phyloP scores from a whole-genome alignment of 495 filamentous ascomycete species.

The Penicillium chermesinum region DNA sequence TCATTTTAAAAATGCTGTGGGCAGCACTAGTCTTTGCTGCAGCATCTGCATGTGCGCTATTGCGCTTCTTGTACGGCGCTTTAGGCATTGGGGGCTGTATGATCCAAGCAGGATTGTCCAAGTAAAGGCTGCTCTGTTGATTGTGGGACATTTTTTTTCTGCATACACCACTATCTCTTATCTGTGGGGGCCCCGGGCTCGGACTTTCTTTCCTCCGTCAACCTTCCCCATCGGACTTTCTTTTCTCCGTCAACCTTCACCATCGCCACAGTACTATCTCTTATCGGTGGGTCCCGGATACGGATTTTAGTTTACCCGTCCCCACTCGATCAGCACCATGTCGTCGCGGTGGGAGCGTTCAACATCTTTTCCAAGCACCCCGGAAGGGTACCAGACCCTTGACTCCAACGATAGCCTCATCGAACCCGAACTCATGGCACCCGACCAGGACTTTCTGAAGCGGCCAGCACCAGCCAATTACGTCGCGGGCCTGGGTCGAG shows the following conservation, averaged over 20 bases:
- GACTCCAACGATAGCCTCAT: constrained; percentile 4
- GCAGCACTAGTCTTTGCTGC: constrained; percentile 49
- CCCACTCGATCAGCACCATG: no score
- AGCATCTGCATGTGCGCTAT: constrained; percentile 39
- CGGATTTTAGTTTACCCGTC: no score
- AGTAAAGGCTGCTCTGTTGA: background rate
- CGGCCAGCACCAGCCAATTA: constrained; percentile 96
- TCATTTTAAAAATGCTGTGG: constrained; percentile 86
- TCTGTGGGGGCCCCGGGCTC: constrained; percentile 18
- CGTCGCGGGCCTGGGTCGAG: constrained; percentile 94
- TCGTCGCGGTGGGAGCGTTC: no score
- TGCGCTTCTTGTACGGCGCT: constrained; percentile 52
- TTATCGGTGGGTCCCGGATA: no score
- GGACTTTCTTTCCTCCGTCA: constrained; percentile 25
- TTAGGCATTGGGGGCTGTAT: constrained; percentile 32
- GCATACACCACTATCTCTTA: constrained; percentile 30
- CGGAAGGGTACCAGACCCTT: no score
- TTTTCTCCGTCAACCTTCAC: no score
- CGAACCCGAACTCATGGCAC: no score
- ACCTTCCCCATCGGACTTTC: constrained; percentile 6
- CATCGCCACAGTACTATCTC: no score
- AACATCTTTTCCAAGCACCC: no score
- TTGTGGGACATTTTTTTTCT: constrained; percentile 24
- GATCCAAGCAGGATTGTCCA: background rate
- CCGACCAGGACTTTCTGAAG: constrained; percentile 82